These are phyloP conservation scores for Chaetomium globosum DNA, from an alignment of 2,329 filamentous ascomycete species.

Conservation along the genomic window DNA sequence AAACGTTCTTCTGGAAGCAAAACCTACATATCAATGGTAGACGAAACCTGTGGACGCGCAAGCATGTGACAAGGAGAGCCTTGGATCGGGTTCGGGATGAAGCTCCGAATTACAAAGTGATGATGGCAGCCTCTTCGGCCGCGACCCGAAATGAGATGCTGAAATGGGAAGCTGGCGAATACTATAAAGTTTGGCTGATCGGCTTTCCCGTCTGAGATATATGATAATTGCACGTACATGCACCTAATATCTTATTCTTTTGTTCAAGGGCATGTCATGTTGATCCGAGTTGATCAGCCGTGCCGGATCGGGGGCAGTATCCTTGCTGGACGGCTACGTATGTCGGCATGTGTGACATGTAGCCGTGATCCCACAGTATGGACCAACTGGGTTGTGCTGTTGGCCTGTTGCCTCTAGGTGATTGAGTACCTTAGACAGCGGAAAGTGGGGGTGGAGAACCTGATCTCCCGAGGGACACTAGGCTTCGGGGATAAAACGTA, in stretches of 20 bases:
- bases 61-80: background rate
- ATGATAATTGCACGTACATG: conserved; percentile 11
- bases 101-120: conserved; percentile 12
- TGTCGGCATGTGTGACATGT: conserved; percentile 4
- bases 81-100: conserved; percentile 10
- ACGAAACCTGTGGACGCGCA: conserved; percentile 7
- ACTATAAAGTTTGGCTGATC: background rate
- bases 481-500: background rate
- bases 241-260: background rate
- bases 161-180: background rate
- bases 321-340: conserved; percentile 5
- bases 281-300: conserved; percentile 27
- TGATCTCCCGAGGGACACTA: background rate
- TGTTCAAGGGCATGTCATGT: background rate
- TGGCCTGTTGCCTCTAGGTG: background rate
- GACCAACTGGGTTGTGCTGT: background rate
- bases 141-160: background rate
- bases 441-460: conserved; percentile 1
- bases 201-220: conserved; percentile 8
- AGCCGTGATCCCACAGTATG: no score
- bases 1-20: conserved; percentile 31
- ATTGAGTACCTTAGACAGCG: background rate
- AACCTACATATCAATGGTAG: background rate
- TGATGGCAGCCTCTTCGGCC: background rate
- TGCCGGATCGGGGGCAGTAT: conserved; percentile 33